A percentile compares a stretch with the other conserved stretches of the same genome.
These are phyloP conservation scores for Cyclotella sp. DNA, from an alignment of 108 stramenopile genomes.

Conservation along the genomic window DNA sequence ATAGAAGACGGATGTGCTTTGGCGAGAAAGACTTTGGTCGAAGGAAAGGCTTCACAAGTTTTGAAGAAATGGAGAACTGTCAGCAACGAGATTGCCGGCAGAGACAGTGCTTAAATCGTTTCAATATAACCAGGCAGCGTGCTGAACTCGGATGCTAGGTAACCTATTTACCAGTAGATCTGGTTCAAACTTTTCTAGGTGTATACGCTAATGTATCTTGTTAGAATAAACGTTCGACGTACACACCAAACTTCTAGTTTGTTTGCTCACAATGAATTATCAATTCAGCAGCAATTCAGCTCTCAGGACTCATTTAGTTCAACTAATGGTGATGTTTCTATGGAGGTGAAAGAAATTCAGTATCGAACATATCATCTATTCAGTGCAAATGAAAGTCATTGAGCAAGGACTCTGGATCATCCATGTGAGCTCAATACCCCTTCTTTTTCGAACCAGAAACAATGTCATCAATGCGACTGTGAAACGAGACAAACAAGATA, in stretches of 20 bases:
- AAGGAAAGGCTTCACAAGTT: slow-evolving; percentile 76
- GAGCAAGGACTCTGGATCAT: not conserved
- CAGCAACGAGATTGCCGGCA: slow-evolving; percentile 74
- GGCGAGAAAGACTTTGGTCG: slow-evolving; percentile 76
- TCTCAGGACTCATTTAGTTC: too few relatives aligned
- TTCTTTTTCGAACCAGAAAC: slow-evolving; percentile 96
- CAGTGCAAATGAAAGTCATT: not conserved
- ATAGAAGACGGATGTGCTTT: slow-evolving; percentile 92
- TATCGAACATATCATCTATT: not conserved
- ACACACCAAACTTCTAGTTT: not conserved
- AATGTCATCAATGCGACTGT: slow-evolving; percentile 97
- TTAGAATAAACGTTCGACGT: too few relatives aligned
- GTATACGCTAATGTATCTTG: too few relatives aligned
- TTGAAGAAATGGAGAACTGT: slow-evolving; percentile 77
- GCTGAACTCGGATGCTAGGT: not conserved
- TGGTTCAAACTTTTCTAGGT: too few relatives aligned
- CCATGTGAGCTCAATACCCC: not conserved
- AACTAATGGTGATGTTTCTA: too few relatives aligned
- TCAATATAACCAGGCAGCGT: not conserved
- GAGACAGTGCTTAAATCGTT: slow-evolving; percentile 20
- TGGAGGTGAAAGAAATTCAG: slow-evolving; percentile 5
- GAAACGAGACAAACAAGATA: slow-evolving; percentile 13
- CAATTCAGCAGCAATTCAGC: not conserved
- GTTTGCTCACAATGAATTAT: not conserved
- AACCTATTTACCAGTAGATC: too few relatives aligned